Percentiles rank a stretch among this genome's conserved stretches.
phyloP scores from a whole-genome alignment of 495 filamentous ascomycete species.

The Collariella sp. region DNA sequence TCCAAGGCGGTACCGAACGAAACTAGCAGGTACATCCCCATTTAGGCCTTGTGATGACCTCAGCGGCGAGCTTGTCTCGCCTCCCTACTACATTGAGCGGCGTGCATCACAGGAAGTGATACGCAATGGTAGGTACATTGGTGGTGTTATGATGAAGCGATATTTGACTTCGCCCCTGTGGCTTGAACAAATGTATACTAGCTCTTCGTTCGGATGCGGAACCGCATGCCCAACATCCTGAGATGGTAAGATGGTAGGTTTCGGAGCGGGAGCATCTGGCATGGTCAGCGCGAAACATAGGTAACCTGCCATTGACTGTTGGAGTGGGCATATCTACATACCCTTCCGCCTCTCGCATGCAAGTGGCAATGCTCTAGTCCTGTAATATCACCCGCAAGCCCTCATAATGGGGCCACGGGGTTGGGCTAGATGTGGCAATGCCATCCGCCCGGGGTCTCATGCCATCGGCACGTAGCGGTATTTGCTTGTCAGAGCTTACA shows the following conservation, averaged over 20 bases:
- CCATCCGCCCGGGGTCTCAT: slow-evolving; percentile 19
- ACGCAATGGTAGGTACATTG: slow-evolving; percentile 23
- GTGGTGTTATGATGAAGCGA: slow-evolving; percentile 21
- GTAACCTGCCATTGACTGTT: too few relatives aligned
- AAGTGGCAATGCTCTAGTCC: slow-evolving; percentile 6
- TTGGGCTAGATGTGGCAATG: slow-evolving; percentile 16
- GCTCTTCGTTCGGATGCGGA: not conserved
- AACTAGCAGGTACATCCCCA: too few relatives aligned
- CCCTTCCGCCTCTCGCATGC: too few relatives aligned
- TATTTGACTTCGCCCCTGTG: slow-evolving; percentile 15
- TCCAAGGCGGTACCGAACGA: too few relatives aligned
- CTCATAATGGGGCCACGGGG: slow-evolving; percentile 1
- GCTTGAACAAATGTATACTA: slow-evolving; percentile 2
- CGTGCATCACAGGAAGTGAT: slow-evolving; percentile 24
- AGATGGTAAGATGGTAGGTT: too few relatives aligned
- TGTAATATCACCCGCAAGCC: slow-evolving; percentile 8
- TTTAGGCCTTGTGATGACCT: too few relatives aligned
- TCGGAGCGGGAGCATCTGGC: not conserved
- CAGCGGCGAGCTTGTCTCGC: not conserved
- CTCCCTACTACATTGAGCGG: slow-evolving; percentile 2
- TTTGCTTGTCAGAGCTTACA: slow-evolving; percentile 24
- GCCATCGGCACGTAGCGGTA: slow-evolving; percentile 19
- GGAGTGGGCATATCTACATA: not conserved
- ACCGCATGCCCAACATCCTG: too few relatives aligned
- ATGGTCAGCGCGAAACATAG: not conserved